These are phyloP conservation scores for Colletotrichum karsti DNA, from an alignment of 2,329 filamentous ascomycete genomes.

Conservation along the genomic window DNA sequence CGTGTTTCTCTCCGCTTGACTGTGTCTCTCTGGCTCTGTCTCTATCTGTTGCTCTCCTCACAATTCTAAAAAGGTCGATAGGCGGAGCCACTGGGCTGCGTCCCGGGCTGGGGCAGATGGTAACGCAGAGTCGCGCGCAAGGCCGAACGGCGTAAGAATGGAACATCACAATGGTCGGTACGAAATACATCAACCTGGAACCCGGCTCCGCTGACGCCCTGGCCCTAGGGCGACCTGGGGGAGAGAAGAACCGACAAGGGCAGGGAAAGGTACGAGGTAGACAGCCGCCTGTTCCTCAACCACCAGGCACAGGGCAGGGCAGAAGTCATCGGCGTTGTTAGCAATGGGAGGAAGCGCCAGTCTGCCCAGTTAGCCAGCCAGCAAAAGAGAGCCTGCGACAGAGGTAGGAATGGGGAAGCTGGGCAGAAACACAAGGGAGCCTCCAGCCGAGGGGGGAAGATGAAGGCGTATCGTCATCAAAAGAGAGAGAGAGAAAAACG, in stretches of 20 bases:
- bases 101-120: background rate
- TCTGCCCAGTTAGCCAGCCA: background rate
- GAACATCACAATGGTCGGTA: too few species aligned
- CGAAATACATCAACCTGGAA: background rate
- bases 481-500: background rate
- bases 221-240: slow-evolving; percentile 10
- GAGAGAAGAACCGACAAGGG: slow-evolving; percentile 9
- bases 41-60: background rate
- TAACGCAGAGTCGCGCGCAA: slow-evolving; percentile 6
- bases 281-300: background rate
- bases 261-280: slow-evolving; percentile 9
- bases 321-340: background rate
- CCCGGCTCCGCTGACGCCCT: background rate
- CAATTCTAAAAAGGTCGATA: background rate
- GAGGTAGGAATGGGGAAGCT: slow-evolving; percentile 1
- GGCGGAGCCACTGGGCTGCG: background rate
- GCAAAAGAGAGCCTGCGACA: background rate
- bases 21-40: background rate
- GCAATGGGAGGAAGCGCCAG: background rate
- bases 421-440: slow-evolving; percentile 14
- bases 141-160: slow-evolving; percentile 12
- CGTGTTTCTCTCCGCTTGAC: background rate
- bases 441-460: background rate
- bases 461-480: slow-evolving; percentile 7
- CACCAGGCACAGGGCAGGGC: background rate